Percentiles rank a stretch among this genome's conserved stretches.
Evolutionary conservation across 2,329 filamentous ascomycete species (phyloP).

Genomic region (Colletotrichum tabaci): DNA sequence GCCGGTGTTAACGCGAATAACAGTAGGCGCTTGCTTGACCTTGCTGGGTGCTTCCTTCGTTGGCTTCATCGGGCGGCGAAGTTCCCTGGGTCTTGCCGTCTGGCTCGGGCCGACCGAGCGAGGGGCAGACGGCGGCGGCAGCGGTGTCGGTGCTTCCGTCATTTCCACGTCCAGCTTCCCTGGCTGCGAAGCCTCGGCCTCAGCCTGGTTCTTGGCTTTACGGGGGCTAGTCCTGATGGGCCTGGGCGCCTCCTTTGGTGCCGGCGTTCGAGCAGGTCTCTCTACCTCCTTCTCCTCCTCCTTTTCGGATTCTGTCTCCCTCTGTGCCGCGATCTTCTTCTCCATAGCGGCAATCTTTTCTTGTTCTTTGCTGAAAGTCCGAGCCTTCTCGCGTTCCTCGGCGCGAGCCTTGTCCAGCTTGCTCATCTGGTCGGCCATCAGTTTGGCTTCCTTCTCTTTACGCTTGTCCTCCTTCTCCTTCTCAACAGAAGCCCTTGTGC

Average conservation of each 20-base stretch:
- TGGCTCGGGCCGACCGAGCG: conserved; percentile 65
- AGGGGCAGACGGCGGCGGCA: conserved; percentile 74
- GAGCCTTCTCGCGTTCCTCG: conserved; percentile 79
- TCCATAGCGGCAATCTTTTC: conserved; percentile 69
- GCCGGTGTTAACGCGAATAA: conserved; percentile 79
- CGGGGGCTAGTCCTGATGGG: conserved; percentile 67
- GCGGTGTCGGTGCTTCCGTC: conserved; percentile 66
- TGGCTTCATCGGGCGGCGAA: conserved; percentile 74
- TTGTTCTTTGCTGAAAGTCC: conserved; percentile 70
- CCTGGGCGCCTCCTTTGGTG: conserved; percentile 60
- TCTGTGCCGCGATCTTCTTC: conserved; percentile 66
- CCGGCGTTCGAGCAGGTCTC: conserved; percentile 47
- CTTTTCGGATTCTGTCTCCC: conserved; percentile 46
- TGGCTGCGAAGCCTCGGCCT: conserved; percentile 50
- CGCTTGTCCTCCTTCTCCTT: conserved; percentile 77
- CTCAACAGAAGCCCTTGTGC: conserved; percentile 72
- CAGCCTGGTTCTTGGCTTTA: conserved; percentile 58
- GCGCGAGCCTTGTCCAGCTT: conserved; percentile 78
- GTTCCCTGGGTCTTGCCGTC: conserved; percentile 64
- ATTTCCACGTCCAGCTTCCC: conserved; percentile 68
- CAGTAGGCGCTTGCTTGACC: conserved; percentile 77
- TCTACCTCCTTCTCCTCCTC: conserved; percentile 42
- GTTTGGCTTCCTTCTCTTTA: conserved; percentile 75
- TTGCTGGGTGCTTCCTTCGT: conserved; percentile 72
- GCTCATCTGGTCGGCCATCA: conserved; percentile 71